A percentile compares a stretch with the other conserved stretches of the same genome.
phyloP scores from a whole-genome alignment of 2,329 filamentous ascomycete species.

The Proliferodiscus dingleyae region DNA sequence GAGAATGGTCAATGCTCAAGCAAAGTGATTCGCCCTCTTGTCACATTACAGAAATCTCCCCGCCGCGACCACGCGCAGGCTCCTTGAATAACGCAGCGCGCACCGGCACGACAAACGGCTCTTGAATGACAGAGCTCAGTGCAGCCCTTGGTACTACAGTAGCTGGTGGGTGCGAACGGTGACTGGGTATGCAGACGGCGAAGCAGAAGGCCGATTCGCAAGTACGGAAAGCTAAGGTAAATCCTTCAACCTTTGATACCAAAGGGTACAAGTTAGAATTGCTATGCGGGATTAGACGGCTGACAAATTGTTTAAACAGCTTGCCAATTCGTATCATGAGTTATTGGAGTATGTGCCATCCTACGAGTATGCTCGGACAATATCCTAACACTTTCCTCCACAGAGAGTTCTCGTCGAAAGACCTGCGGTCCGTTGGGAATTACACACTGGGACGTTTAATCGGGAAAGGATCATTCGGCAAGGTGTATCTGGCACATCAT shows the following conservation, averaged over 20 bases:
- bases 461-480: slow-evolving; percentile 96
- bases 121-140: slow-evolving; percentile 28
- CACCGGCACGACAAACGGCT: slow-evolving; percentile 13
- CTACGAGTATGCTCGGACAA: background rate
- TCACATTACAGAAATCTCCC: slow-evolving; percentile 1
- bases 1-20: slow-evolving; percentile 12
- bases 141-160: slow-evolving; percentile 22
- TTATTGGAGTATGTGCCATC: slow-evolving; percentile 73
- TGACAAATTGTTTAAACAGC: slow-evolving; percentile 50
- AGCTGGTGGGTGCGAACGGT: slow-evolving; percentile 30
- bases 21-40: too few relatives aligned
- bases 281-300: slow-evolving; percentile 14
- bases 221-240: slow-evolving; percentile 58
- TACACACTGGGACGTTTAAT: slow-evolving; percentile 89
- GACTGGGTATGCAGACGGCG: slow-evolving; percentile 39
- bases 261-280: background rate
- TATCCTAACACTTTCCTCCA: slow-evolving; percentile 23
- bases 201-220: slow-evolving; percentile 54
- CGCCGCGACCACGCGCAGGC: background rate
- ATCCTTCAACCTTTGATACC: slow-evolving; percentile 6
- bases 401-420: slow-evolving; percentile 90
- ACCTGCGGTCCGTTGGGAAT: slow-evolving; percentile 89
- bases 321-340: slow-evolving; percentile 94
- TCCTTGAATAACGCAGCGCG: background rate
- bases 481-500: slow-evolving; percentile 92